Percentiles rank a stretch among this genome's conserved stretches.
phyloP scores from a whole-genome alignment of 345 rosid species.

The Lagerstroemia speciosa region DNA sequence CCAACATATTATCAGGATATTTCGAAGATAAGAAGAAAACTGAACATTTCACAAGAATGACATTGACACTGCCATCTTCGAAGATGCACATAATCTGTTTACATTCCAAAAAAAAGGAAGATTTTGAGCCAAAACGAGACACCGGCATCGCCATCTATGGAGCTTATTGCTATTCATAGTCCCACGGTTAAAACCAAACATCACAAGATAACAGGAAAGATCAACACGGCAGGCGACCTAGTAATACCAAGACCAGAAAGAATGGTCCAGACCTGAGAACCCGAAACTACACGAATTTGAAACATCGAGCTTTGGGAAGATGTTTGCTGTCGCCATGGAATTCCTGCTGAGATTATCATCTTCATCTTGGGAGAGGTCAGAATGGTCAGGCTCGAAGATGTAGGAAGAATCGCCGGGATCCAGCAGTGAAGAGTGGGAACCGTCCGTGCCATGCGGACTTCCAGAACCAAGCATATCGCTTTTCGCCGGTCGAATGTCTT shows the following conservation, averaged over 20 bases:
- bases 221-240: slow-evolving; percentile 13
- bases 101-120: not conserved
- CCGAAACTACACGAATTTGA: slow-evolving; percentile 35
- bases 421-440: slow-evolving; percentile 8
- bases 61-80: too few relatives aligned
- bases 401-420: slow-evolving; percentile 22
- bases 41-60: too few relatives aligned
- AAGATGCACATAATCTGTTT: too few relatives aligned
- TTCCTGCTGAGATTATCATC: slow-evolving; percentile 27
- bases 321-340: slow-evolving; percentile 18
- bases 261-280: slow-evolving; percentile 40
- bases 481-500: slow-evolving; percentile 9
- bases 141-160: too few relatives aligned
- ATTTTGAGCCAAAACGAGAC: too few relatives aligned
- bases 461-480: slow-evolving; percentile 14
- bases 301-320: slow-evolving; percentile 44
- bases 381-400: slow-evolving; percentile 39
- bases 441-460: slow-evolving; percentile 9
- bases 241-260: slow-evolving; percentile 53
- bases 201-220: not conserved
- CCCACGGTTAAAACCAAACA: not conserved
- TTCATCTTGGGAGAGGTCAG: slow-evolving; percentile 52
- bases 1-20: too few relatives aligned
- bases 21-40: too few relatives aligned
- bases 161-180: too few relatives aligned